These are phyloP conservation scores for Hygrophorus pudorinus DNA, from an alignment of 768 basidiomycete genomes.

Conservation along the genomic window DNA sequence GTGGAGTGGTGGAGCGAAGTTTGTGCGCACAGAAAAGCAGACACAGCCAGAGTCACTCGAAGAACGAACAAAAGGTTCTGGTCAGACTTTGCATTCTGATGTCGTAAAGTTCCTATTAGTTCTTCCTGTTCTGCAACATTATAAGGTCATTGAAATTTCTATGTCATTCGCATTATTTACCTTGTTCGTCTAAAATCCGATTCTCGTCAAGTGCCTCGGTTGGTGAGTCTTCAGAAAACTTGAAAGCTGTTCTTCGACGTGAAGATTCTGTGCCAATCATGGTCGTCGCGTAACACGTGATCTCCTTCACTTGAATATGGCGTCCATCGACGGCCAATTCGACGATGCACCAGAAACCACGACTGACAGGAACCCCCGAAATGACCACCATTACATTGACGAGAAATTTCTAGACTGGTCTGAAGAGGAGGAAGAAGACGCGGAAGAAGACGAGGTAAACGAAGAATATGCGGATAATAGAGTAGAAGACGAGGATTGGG, in stretches of 20 bases:
- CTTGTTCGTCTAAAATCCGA: slow-evolving; percentile 10
- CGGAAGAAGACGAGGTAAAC: slow-evolving; percentile 22
- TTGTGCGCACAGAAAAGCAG: slow-evolving; percentile 34
- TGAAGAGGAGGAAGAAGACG: background rate
- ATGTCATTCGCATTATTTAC: background rate
- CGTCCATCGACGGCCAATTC: background rate
- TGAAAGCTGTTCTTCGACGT: slow-evolving; percentile 7
- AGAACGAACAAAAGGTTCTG: slow-evolving; percentile 28
- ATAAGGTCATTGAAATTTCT: background rate
- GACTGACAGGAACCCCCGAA: too few relatives aligned
- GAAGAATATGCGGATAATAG: slow-evolving; percentile 46
- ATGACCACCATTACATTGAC: background rate
- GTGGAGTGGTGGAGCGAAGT: background rate
- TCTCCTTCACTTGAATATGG: too few relatives aligned
- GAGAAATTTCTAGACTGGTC: background rate
- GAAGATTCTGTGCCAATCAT: slow-evolving; percentile 1
- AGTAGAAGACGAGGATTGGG: slow-evolving; percentile 85
- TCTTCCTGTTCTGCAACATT: slow-evolving; percentile 47
- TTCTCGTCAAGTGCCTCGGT: background rate
- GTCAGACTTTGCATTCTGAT: slow-evolving; percentile 33
- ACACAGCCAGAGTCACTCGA: slow-evolving; percentile 32
- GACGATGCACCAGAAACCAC: background rate
- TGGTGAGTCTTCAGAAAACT: background rate
- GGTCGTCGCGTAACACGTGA: background rate
- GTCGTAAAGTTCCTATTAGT: slow-evolving; percentile 38